phyloP scores from a whole-genome alignment of 1,139 yeast species.

The Nematodospora anomalae region DNA sequence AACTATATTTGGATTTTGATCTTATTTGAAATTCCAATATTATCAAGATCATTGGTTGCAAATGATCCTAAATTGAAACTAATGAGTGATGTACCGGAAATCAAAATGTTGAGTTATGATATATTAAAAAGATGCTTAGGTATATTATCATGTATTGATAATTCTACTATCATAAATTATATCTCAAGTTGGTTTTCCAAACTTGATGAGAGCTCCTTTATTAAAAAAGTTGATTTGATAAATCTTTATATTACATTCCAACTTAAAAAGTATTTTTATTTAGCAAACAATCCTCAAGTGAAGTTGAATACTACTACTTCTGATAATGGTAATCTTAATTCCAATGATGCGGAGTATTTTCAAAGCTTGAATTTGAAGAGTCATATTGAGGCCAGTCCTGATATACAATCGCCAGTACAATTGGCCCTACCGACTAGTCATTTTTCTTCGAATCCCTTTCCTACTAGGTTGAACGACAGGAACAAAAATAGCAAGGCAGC shows the following conservation, averaged over 20 bases:
- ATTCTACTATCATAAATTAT: constrained; percentile 39
- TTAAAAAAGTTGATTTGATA: constrained; percentile 50
- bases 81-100: constrained; percentile 51
- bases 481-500: constrained; percentile 29
- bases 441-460: constrained; percentile 9
- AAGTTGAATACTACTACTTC: constrained; percentile 18
- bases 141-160: constrained; percentile 52
- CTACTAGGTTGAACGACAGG: constrained; percentile 15
- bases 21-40: constrained; percentile 61
- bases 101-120: constrained; percentile 59
- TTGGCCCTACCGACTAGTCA: constrained; percentile 13
- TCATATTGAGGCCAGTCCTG: constrained; percentile 17
- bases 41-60: constrained; percentile 45
- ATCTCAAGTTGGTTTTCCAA: constrained; percentile 61
- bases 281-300: constrained; percentile 35
- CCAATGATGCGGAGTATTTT: constrained; percentile 23
- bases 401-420: constrained; percentile 6
- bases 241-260: constrained; percentile 69
- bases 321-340: constrained; percentile 1
- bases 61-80: constrained; percentile 19
- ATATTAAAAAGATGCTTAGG: constrained; percentile 68
- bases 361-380: constrained; percentile 14
- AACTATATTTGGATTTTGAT: constrained; percentile 57
- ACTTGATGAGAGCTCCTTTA: constrained; percentile 39
- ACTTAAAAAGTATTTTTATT: constrained; percentile 40